A percentile compares a stretch with the other conserved stretches of the same genome.
Evolutionary conservation across 1,139 yeast genomes (phyloP).

Genomic region (Suhomyces taliae): DNA sequence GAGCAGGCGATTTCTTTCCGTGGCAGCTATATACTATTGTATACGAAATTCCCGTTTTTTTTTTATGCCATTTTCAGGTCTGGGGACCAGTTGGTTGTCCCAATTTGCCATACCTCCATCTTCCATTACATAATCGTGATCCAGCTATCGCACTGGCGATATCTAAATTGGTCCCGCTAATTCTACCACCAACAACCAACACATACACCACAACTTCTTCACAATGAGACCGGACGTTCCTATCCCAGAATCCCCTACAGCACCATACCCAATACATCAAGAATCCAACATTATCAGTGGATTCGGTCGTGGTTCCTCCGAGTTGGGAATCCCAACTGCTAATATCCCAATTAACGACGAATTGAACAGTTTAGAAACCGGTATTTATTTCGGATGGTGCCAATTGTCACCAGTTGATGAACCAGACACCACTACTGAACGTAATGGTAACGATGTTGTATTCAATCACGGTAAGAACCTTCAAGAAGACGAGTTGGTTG

Average conservation of each 20-base stretch:
- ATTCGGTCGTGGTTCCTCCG: conserved; percentile 93
- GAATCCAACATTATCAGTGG: conserved; percentile 71
- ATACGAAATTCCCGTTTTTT: no score
- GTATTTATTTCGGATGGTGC: conserved; percentile 91
- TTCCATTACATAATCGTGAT: no score
- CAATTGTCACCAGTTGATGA: conserved; percentile 29
- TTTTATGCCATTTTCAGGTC: no score
- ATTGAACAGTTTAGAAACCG: conserved; percentile 58
- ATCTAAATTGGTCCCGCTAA: no score
- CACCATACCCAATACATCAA: conserved; percentile 69
- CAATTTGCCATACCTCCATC: no score
- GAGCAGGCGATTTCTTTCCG: no score
- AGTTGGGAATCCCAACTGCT: conserved; percentile 94
- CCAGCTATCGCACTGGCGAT: no score
- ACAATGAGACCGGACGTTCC: conserved; percentile 26
- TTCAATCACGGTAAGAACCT: conserved; percentile 65
- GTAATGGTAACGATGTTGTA: conserved; percentile 45
- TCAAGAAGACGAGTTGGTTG: conserved; percentile 36
- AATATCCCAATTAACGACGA: conserved; percentile 68
- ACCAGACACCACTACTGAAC: conserved; percentile 16
- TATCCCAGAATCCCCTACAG: conserved; percentile 47
- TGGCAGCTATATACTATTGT: no score
- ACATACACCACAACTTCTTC: not conserved
- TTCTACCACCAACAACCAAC: no score
- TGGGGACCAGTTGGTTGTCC: no score